Base-by-base conservation (phyloP, 2,329 filamentous ascomycete genomes). In the Corynespora cassiicola region DNA sequence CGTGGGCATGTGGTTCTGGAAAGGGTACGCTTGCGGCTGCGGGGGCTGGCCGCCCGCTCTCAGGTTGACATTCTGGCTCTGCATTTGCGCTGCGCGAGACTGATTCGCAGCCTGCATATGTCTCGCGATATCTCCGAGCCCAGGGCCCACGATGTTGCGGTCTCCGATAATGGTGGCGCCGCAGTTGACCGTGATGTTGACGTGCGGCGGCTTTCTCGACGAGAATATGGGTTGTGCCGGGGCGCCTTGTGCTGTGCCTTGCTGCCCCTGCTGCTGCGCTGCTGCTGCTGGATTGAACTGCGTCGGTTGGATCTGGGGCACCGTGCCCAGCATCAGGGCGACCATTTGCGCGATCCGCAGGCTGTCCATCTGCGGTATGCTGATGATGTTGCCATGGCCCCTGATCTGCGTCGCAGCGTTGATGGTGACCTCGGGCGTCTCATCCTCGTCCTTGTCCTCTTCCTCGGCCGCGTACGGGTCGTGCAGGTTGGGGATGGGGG, bases 101-200 rank as follows among this genome's bases (percentile, higher is more conserved):
- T 31, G 28, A 15, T 61, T 58, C 39, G 56, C 55, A 23, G 60
- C 33, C 28, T 63, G 59, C 52, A 66, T 61, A 27, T 65, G 58
- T 8, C 56, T 40, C 10, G 62, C 63, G n/a, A 66, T 56, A 22
- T 66, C 63, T 6, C 59, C 60, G 3, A 67, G 29, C 0, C 55
- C 59, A 4, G 61, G 63, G 3, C 63, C 61, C 2, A 67, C 63
- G 17, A 67, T 63, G 29, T 67, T 67, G 10, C 61, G 47, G 33
- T 67, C 63, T 1, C 63, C 63, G 14, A 65, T 51, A 2, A 67
- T 52, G 8, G 63, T 67, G 19, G 60, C 56, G 38, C 61, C 62
- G 36, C 63, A 67, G 36, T 65, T 63, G 11, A 67, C 44, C 1
- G 55, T 65, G 39, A 67, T 61, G 42, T 59, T 60, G 30, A 65